These are phyloP conservation scores for Stropharia rugosoannulata DNA, from an alignment of 768 basidiomycete genomes.

Conservation along the genomic window DNA sequence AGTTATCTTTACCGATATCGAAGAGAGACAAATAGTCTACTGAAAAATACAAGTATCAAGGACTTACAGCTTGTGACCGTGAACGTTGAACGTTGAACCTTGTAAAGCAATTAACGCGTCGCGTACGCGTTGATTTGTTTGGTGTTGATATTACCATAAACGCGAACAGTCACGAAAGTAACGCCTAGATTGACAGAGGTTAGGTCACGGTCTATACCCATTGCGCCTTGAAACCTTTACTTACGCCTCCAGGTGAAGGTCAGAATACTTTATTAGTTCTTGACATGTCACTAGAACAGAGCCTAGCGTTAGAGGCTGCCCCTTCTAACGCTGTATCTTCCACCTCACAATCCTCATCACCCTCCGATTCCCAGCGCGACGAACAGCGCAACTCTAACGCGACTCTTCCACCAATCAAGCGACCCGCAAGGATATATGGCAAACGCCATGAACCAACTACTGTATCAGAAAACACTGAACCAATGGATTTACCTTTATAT, in stretches of 20 bases:
- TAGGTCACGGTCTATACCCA: slow-evolving; percentile 9
- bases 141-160: slow-evolving; percentile 22
- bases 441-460: slow-evolving; percentile 31
- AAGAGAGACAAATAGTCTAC: no score
- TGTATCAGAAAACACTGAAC: slow-evolving; percentile 23
- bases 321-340: slow-evolving; percentile 35
- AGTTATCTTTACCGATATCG: no score
- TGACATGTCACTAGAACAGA: slow-evolving; percentile 33
- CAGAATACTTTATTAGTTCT: neutral
- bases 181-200: slow-evolving; percentile 1
- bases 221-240: neutral
- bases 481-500: slow-evolving; percentile 11
- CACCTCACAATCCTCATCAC: neutral
- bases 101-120: neutral
- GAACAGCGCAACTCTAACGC: slow-evolving; percentile 10
- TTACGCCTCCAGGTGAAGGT: neutral
- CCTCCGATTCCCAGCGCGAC: no score
- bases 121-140: slow-evolving; percentile 20
- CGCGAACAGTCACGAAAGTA: slow-evolving; percentile 30
- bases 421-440: slow-evolving; percentile 44
- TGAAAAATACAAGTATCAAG: no score
- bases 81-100: no score
- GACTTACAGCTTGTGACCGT: no score
- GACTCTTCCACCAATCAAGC: slow-evolving; percentile 30
- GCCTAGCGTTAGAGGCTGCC: slow-evolving; percentile 36